These are phyloP conservation scores for Mycosarcoma mackinlayi DNA, from an alignment of 1,284 basidiomycete species.

Conservation along the genomic window DNA sequence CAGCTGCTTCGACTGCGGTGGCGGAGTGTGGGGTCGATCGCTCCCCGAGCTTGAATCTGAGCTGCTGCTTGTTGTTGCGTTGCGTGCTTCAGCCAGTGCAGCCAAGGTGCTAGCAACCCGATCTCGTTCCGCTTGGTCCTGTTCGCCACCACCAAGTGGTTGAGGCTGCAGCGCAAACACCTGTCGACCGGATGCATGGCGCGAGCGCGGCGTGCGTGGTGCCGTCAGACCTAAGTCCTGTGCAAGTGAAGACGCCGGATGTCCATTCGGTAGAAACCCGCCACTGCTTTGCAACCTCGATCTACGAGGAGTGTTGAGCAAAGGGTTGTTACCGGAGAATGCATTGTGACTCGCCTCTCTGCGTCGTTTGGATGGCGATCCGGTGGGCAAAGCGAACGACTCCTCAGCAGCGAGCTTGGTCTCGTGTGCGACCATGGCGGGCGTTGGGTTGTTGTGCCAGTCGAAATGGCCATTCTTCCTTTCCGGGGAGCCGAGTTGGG, in stretches of 20 bases:
- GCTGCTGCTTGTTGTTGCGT: conserved; percentile 13
- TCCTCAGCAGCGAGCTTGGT: conserved; percentile 23
- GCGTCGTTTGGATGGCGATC: conserved; percentile 31
- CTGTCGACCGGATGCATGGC: conserved; percentile 34
- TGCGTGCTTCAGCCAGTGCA: conserved; percentile 28
- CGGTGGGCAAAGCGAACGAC: conserved; percentile 31
- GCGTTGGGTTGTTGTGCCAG: conserved; percentile 52
- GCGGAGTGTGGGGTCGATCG: conserved; percentile 21
- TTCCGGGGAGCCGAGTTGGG: conserved; percentile 52
- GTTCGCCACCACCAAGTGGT: conserved; percentile 13
- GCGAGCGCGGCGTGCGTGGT: conserved; percentile 45
- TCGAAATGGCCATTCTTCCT: conserved; percentile 42
- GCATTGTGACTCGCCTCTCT: conserved; percentile 32
- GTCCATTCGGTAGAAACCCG: conserved; percentile 53
- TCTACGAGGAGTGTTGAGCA: conserved; percentile 21
- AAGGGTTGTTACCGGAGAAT: background rate
- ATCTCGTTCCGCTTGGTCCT: conserved; percentile 47
- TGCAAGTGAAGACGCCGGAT: conserved; percentile 56
- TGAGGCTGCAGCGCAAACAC: conserved; percentile 14
- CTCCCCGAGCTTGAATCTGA: conserved; percentile 29
- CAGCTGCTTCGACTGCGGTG: conserved; percentile 2
- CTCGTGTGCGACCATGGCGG: conserved; percentile 42
- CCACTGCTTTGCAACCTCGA: conserved; percentile 34
- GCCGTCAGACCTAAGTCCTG: conserved; percentile 51
- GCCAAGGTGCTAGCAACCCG: conserved; percentile 44